Conservation (phyloP, 192 early-diverging fungal species). For the Blastocladiella britannica region DNA sequence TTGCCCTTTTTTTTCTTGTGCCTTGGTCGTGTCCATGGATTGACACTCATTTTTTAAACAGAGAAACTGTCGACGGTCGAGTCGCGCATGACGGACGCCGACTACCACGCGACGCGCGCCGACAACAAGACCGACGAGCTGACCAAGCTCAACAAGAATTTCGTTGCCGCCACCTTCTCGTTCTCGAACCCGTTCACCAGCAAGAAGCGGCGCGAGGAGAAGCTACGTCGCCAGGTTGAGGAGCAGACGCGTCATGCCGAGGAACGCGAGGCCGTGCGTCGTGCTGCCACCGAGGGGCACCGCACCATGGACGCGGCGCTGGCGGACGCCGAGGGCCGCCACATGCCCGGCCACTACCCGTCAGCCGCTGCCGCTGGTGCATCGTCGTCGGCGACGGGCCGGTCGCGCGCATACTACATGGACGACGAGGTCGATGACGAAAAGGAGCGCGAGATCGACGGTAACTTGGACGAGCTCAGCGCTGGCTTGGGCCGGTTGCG, state of each 20-base stretch:
- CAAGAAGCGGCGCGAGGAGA: neutral
- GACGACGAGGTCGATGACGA: constrained; percentile 21
- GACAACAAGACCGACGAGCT: neutral
- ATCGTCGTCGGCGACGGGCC: neutral
- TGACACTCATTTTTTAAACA: constrained; percentile 1
- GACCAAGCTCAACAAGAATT: neutral
- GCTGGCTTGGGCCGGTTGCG: constrained; percentile 16
- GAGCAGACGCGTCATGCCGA: constrained; percentile 9
- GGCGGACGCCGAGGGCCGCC: neutral
- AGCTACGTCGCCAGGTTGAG: neutral
- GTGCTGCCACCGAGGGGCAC: neutral
- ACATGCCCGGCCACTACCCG: constrained; percentile 2
- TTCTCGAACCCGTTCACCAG: neutral
- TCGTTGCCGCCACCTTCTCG: neutral
- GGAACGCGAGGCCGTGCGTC: constrained; percentile 4
- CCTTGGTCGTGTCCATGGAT: neutral
- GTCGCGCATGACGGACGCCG: constrained; percentile 2
- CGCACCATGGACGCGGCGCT: neutral
- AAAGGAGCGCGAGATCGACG: constrained; percentile 29
- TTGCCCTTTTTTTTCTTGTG: no score
- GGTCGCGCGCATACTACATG: constrained; percentile 17
- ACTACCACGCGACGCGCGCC: neutral
- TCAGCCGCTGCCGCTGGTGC: no score
- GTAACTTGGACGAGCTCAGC: constrained; percentile 25
- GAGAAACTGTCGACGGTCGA: constrained; percentile 25